Base-by-base conservation (phyloP, 768 basidiomycete species). In the Polyporus arcularius region DNA sequence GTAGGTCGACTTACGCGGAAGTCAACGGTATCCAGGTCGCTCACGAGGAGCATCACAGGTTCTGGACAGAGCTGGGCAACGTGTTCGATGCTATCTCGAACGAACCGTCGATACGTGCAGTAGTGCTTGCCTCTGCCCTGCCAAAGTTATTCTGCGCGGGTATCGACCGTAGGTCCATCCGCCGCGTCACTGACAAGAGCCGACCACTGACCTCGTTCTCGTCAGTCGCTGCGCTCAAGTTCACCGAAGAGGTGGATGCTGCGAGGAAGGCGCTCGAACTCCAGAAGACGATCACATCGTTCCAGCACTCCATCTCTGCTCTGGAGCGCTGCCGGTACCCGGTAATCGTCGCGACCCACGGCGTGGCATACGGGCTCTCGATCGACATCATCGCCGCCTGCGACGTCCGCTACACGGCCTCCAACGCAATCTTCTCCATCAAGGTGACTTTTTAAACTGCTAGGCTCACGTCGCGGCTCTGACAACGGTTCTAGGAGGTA, bases 81-180 rank as follows among this genome's bases (percentile, higher is more conserved):
- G 78, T 85, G 0, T 89, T 96, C 65, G 82, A 87, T 50, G 68
- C 73, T 0, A 76, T 94, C 12, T 61, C 75, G 65, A 6, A 71
- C 58, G 71, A 85, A 74, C 68, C 82, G 53, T 83, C 86, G 32
- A 82, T 94, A 1, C 83, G 90, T 16, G 89, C 78, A 3, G 79
- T 92, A 5, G 90, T 96, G 0, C 74, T 96, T 0, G 85, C 88
- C 0, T 93, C 92, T 0, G 77, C 75, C 2, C 69, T 89, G 2
- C 84, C 87, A 0, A 92, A 89, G 70, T 72, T 85, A 4, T 96
- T 94, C 71, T 89, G 89, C 0, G 94, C 92, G 1, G 94, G 95
- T 0, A 72, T 96, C 6, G 94, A 96, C 70, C 70, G 94, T 92
- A 64, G 63, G 82, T 67, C 40, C 32, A 21, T 4, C 43, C 40